Evolutionary conservation across 257 asterid genomes (phyloP).

Genomic region (Dorcoceras hygrometricum): DNA sequence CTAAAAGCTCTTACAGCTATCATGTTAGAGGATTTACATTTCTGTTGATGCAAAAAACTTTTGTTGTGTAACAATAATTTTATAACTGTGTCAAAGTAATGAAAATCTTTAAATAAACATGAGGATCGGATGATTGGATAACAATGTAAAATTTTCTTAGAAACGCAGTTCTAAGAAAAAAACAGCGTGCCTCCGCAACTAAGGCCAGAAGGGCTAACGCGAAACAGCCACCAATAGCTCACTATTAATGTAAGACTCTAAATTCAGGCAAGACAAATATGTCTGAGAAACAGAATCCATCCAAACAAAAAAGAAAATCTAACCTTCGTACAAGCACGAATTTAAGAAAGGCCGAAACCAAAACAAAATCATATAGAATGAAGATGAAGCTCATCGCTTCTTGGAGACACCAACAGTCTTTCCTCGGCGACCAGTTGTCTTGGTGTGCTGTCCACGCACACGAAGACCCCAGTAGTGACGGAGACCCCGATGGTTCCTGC

Average conservation of each 20-base stretch:
- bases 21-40: no score
- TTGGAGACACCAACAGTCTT: constrained; percentile 97
- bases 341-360: constrained; percentile 6
- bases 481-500: constrained; percentile 89
- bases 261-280: background rate
- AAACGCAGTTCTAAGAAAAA: background rate
- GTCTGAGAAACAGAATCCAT: background rate
- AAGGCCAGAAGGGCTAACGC: background rate
- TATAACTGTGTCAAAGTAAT: no score
- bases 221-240: background rate
- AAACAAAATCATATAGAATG: constrained; percentile 14
- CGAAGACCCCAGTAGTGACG: constrained; percentile 97
- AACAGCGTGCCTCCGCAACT: background rate
- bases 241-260: background rate
- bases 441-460: constrained; percentile 96
- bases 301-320: background rate
- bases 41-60: no score
- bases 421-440: constrained; percentile 92
- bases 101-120: no score
- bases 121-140: background rate
- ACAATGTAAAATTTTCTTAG: background rate
- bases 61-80: no score
- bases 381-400: constrained; percentile 54
- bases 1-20: no score
- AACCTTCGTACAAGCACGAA: no score